These are phyloP conservation scores for Coemansia sp. DNA, from an alignment of 371 early-diverging fungal genomes.

Conservation along the genomic window DNA sequence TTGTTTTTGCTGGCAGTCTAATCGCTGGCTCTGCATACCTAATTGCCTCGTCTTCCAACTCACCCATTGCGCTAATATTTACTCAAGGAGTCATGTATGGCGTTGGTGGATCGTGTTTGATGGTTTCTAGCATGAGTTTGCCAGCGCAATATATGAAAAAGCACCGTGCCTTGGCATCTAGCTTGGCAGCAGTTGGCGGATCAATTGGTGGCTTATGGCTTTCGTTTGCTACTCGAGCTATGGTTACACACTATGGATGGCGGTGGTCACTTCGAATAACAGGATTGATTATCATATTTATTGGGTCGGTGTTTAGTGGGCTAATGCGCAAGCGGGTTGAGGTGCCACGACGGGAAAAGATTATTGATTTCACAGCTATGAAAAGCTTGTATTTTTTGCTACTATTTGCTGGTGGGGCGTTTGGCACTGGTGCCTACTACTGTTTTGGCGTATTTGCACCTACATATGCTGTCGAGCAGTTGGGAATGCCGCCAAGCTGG, in stretches of 20 bases:
- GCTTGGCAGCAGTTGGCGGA: conserved; percentile 67
- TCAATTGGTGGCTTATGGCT: conserved; percentile 68
- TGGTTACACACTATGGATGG: conserved; percentile 57
- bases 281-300: conserved; percentile 32
- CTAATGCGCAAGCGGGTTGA: conserved; percentile 27
- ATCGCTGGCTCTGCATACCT: conserved; percentile 56
- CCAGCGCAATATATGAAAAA: conserved; percentile 70
- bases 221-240: conserved; percentile 59
- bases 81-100: conserved; percentile 69
- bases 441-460: conserved; percentile 19
- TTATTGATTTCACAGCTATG: conserved; percentile 25
- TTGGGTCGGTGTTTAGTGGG: conserved; percentile 8
- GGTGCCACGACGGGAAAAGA: conserved; percentile 15
- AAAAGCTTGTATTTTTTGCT: conserved; percentile 24
- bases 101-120: conserved; percentile 60
- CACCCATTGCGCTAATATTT: conserved; percentile 60
- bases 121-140: conserved; percentile 46
- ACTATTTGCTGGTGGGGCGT: conserved; percentile 17
- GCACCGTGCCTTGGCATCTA: conserved; percentile 67
- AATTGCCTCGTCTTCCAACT: conserved; percentile 57
- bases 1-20: conserved; percentile 13
- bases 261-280: conserved; percentile 66
- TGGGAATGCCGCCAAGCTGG: conserved; percentile 9
- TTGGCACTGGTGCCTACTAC: conserved; percentile 24
- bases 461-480: conserved; percentile 14